phyloP scores from a whole-genome alignment of 495 filamentous ascomycete genomes.

The Talaromyces proteolyticus region DNA sequence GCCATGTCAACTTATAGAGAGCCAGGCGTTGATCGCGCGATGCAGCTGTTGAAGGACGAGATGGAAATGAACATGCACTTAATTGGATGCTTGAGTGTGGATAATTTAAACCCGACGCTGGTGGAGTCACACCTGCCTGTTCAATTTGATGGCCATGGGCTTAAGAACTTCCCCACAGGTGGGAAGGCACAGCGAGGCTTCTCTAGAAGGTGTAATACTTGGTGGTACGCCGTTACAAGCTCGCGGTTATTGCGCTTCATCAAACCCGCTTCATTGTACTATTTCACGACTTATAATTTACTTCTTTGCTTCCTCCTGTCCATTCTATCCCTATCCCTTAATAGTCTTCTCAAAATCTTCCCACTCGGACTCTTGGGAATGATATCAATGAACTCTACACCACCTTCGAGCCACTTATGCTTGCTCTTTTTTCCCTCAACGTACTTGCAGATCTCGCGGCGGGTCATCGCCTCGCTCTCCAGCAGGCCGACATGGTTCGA shows the following conservation, averaged over 20 bases:
- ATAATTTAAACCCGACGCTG: conserved; percentile 70
- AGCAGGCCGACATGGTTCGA: conserved; percentile 43
- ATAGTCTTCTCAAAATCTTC: conserved; percentile 78
- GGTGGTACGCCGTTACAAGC: conserved; percentile 1
- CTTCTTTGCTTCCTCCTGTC: conserved; percentile 54
- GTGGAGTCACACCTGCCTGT: conserved; percentile 45
- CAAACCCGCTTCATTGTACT: background rate
- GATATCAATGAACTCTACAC: conserved; percentile 66
- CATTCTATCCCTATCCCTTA: conserved; percentile 76
- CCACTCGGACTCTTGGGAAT: conserved; percentile 90
- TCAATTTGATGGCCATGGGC: background rate
- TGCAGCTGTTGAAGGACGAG: conserved; percentile 94
- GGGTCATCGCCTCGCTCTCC: conserved; percentile 47
- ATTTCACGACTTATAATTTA: conserved; percentile 34
- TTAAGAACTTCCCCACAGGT: background rate
- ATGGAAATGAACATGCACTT: conserved; percentile 99
- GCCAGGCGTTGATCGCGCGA: conserved; percentile 84
- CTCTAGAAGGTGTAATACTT: conserved; percentile 1
- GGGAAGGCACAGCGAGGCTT: background rate
- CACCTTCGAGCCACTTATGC: conserved; percentile 87
- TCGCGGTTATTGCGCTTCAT: background rate
- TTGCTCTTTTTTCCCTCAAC: conserved; percentile 77
- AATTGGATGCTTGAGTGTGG: conserved; percentile 69
- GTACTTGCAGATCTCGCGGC: conserved; percentile 61
- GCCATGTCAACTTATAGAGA: conserved; percentile 93